Base-by-base conservation (phyloP, 164 flowering plant genomes). In the Stephania yunnanensis region DNA sequence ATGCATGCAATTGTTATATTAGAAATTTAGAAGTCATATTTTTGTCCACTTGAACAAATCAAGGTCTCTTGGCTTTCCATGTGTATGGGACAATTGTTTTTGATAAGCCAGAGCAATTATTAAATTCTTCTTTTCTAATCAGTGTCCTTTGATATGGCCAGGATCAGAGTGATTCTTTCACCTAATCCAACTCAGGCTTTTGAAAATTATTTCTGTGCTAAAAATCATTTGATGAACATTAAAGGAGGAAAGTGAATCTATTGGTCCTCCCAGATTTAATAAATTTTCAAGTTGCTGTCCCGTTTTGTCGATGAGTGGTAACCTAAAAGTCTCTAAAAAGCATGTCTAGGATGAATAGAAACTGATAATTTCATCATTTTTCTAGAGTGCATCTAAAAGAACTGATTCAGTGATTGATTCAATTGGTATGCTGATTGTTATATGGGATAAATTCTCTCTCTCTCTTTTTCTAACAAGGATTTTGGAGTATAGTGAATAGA, bases 11-110 rank as follows among this genome's bases (percentile, higher is more conserved):
- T 19, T 19, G 9, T 5, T n/a, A 19, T 19, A 53, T 12, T 12
- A 58, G 4, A n/a, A 25, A 25, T 25, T 25, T 25, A 25, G 7
- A 61, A 61, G 4, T 5, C 25, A 15, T 5, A 19, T 61, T 25
- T 61, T 61, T 61, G 20, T 10, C 66, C 66, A 61, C 66, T 25
- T 19, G 25, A 61, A 61, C 8, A 9, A 61, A 9, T 25, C 66
- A 61, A 61, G 66, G n/a, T 61, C 66, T 61, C 66, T n/a, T n/a
- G n/a, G 66, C 66, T 25, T n/a, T n/a, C 25, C 66, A 61, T 61
- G 25, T 61, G 66, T 61, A 58, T 58, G 9, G 66, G 7, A 61
- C 25, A 69, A 44, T 42, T 19, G n/a, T 69, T 46, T 22, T 69
- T 69, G 42, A 9, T 69, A 36, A 25, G 71, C 71, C 71, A 31